Conservation (phyloP, 2,329 filamentous ascomycete species). For the Penicillium griseofulvum region DNA sequence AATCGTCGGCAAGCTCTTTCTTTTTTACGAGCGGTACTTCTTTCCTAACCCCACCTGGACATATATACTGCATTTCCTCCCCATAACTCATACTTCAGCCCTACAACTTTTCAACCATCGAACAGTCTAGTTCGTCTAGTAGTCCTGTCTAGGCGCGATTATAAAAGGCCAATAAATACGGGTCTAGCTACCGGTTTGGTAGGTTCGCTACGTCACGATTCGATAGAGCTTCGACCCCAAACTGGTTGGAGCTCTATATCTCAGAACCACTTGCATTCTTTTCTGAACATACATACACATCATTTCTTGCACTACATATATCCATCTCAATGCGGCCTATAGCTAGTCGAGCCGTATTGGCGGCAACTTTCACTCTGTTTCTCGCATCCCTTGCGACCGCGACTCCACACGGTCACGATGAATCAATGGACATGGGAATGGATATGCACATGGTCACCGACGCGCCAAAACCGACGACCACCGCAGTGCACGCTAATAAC, state of each 20-base stretch:
- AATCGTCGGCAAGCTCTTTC: slow-evolving; percentile 14
- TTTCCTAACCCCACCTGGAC: background rate
- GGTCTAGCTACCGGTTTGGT: slow-evolving; percentile 6
- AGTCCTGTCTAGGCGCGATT: background rate
- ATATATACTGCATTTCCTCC: slow-evolving; percentile 16
- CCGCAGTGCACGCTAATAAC: slow-evolving; percentile 13
- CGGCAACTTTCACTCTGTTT: slow-evolving; percentile 18
- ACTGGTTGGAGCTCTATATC: slow-evolving; percentile 15
- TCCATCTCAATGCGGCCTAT: slow-evolving; percentile 25
- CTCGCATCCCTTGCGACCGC: slow-evolving; percentile 32
- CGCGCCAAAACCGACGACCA: slow-evolving; percentile 14
- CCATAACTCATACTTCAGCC: slow-evolving; percentile 24
- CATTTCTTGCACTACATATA: background rate
- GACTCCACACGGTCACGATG: slow-evolving; percentile 36
- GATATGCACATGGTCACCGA: slow-evolving; percentile 20
- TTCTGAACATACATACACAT: slow-evolving; percentile 5
- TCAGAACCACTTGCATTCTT: background rate
- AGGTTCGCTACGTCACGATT: slow-evolving; percentile 26
- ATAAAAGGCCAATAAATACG: background rate
- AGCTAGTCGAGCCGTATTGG: slow-evolving; percentile 27
- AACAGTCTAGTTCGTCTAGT: background rate
- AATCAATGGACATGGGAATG: slow-evolving; percentile 28
- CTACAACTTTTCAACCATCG: slow-evolving; percentile 9
- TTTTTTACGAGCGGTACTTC: background rate
- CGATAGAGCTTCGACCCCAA: slow-evolving; percentile 17